These are phyloP conservation scores for Hemileccinum rubropunctum DNA, from an alignment of 768 basidiomycete genomes.

Conservation along the genomic window DNA sequence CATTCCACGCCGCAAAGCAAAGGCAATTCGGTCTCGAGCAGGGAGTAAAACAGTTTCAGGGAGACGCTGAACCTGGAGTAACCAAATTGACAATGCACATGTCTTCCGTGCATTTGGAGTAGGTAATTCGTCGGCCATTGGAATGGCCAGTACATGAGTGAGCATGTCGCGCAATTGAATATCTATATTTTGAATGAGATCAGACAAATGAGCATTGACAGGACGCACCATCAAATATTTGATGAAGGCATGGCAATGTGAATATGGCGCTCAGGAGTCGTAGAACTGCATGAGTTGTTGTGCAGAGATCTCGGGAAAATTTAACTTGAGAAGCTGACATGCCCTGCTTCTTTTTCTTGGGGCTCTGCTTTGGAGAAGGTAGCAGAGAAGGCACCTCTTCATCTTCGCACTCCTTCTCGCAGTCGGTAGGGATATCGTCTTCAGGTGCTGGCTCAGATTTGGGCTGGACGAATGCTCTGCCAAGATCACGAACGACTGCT, in stretches of 20 bases:
- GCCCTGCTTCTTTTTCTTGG: constrained; percentile 53
- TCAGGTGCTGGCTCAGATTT: constrained; percentile 15
- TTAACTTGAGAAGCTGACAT: constrained; percentile 78
- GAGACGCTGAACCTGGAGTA: constrained; percentile 69
- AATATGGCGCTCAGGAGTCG: constrained; percentile 62
- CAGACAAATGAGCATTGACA: constrained; percentile 3
- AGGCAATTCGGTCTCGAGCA: constrained; percentile 64
- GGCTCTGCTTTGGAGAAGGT: constrained; percentile 71
- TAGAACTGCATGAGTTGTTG: constrained; percentile 67
- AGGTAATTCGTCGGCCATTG: constrained; percentile 63
- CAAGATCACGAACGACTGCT: constrained; percentile 67
- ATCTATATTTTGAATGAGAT: constrained; percentile 38
- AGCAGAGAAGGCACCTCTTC: constrained; percentile 36
- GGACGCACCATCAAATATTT: constrained; percentile 58
- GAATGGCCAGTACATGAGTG: constrained; percentile 66
- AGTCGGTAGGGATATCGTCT: constrained; percentile 24
- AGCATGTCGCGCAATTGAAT: constrained; percentile 58
- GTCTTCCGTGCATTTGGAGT: constrained; percentile 88
- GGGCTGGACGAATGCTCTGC: constrained; percentile 63
- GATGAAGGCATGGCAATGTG: constrained; percentile 54
- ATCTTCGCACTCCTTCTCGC: constrained; percentile 22
- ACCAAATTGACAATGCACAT: constrained; percentile 71
- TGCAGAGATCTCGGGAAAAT: constrained; percentile 76
- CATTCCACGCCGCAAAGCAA: constrained; percentile 70
- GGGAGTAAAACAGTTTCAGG: constrained; percentile 59